Base-by-base conservation (phyloP, 2,329 filamentous ascomycete species). In the Diaporthe aspalathi region DNA sequence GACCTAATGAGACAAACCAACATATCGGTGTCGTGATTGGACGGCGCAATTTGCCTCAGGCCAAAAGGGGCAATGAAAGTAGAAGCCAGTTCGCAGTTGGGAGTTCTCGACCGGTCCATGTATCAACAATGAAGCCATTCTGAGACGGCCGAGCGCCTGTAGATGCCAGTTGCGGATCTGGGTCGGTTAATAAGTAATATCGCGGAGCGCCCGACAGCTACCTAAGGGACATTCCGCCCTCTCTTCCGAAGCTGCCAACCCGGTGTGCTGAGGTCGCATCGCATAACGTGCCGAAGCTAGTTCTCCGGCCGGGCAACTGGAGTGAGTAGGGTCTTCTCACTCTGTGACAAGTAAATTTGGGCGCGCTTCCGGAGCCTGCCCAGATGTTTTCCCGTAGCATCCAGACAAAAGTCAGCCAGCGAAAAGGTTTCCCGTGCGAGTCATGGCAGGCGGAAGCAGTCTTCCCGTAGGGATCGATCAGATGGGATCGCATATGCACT, bases 401-500 rank as follows among this genome's bases (percentile, higher is more conserved):
- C 43, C 43, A 47, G 22, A 27, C 29, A 50, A 50, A 65, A 35
- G 60, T 65, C 27, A 24, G 43, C 60, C 60, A 49, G 27, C 20
- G 20, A 50, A 50, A 38, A 50, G 12, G 60, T 24, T 65, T 38
- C 43, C 45, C 11, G 45, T 50, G 60, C 43, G 60, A 65, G 45
- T 65, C 60, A 50, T 65, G 45, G 60, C n/a, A n/a, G 27, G 43
- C 60, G 43, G 60, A 27, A 50, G 60, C 45, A 22, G 22, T 50
- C n/a, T 38, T 50, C 17, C 29, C 45, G 45, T 38, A 38, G n/a
- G 43, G 60, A 65, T 65, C 60, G 60, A 65, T 63, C 60, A 63
- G 60, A 63, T 65, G 45, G 60, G 29, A 50, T 65, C 43, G 50
- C 45, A 50, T 27, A 65, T 65, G 60, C 45, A 50, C 60, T 65